A percentile compares a stretch with the other conserved stretches of the same genome.
Evolutionary conservation across 1,139 yeast species (phyloP).

Genomic region (Yamadazyma triangularis): DNA sequence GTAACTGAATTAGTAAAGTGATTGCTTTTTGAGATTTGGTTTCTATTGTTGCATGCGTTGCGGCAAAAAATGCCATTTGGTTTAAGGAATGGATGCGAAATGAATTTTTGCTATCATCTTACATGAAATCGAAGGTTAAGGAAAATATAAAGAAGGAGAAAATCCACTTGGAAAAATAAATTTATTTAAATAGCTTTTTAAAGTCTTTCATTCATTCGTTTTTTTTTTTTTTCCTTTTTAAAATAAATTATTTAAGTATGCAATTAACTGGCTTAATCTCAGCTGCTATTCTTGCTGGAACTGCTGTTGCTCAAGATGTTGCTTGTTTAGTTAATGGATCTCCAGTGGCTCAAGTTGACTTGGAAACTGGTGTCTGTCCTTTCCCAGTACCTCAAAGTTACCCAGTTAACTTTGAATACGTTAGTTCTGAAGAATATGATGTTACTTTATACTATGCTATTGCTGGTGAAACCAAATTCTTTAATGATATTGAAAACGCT

Average conservation of each 20-base stretch:
- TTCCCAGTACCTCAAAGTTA: conserved; percentile 29
- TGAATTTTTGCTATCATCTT: not conserved
- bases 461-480: conserved; percentile 21
- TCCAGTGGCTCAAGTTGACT: conserved; percentile 32
- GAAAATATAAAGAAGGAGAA: too few species aligned
- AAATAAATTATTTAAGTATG: conserved; percentile 6
- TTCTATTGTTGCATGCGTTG: not conserved
- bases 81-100: not conserved
- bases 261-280: conserved; percentile 11
- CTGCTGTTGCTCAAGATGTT: conserved; percentile 27
- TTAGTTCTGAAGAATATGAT: conserved; percentile 27
- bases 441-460: conserved; percentile 35
- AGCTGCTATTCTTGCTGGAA: conserved; percentile 17
- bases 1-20: too few species aligned
- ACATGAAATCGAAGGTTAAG: too few species aligned
- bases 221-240: conserved; percentile 1
- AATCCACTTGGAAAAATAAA: too few species aligned
- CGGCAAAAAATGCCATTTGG: not conserved
- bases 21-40: too few species aligned
- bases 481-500: conserved; percentile 32
- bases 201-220: not conserved
- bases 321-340: conserved; percentile 35
- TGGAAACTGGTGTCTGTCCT: conserved; percentile 39
- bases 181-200: not conserved
- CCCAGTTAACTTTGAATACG: conserved; percentile 25